Conservation (phyloP, 1,139 yeast species). For the Suhomyces atakaporum region DNA sequence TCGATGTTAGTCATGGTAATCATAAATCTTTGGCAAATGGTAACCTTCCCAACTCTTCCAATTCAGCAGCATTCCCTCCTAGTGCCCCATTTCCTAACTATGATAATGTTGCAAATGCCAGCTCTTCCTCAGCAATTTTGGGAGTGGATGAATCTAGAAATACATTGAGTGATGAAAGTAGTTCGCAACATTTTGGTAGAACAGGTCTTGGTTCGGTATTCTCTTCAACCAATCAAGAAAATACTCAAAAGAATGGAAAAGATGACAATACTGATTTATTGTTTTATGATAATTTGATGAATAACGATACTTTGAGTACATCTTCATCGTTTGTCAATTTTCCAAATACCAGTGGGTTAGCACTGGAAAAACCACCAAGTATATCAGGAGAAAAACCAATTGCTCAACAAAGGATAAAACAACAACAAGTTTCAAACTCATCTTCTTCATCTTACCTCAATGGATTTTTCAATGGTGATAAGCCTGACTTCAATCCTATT, state of each 20-base stretch:
- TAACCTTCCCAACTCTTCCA: slow-evolving; percentile 27
- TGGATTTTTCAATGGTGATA: slow-evolving; percentile 6
- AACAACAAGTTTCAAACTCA: slow-evolving; percentile 1
- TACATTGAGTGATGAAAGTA: slow-evolving; percentile 11
- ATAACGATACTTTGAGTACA: slow-evolving; percentile 13
- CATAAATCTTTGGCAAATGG: slow-evolving; percentile 20
- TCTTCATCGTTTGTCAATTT: slow-evolving; percentile 16
- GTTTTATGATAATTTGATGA: slow-evolving; percentile 12
- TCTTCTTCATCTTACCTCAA: slow-evolving; percentile 14
- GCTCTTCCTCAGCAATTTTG: slow-evolving; percentile 10
- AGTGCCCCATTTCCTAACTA: slow-evolving; percentile 16
- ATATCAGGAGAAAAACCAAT: slow-evolving; percentile 4
- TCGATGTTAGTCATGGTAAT: slow-evolving; percentile 20
- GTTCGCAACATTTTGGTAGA: slow-evolving; percentile 19
- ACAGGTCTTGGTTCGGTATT: slow-evolving; percentile 18
- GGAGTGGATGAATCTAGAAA: slow-evolving; percentile 10
- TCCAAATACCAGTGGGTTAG: slow-evolving; percentile 3
- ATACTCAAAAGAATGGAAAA: slow-evolving; percentile 4
- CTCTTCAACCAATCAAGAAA: slow-evolving; percentile 11
- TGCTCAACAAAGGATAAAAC: neutral
- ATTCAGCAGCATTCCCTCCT: slow-evolving; percentile 38
- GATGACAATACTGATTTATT: slow-evolving; percentile 12
- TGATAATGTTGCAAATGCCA: slow-evolving; percentile 8
- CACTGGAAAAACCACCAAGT: slow-evolving; percentile 3
- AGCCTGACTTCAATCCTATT: slow-evolving; percentile 4